A percentile compares a stretch with the other conserved stretches of the same genome.
These are phyloP conservation scores for Schizopora paradoxa DNA, from an alignment of 1,284 basidiomycete species.

Conservation along the genomic window DNA sequence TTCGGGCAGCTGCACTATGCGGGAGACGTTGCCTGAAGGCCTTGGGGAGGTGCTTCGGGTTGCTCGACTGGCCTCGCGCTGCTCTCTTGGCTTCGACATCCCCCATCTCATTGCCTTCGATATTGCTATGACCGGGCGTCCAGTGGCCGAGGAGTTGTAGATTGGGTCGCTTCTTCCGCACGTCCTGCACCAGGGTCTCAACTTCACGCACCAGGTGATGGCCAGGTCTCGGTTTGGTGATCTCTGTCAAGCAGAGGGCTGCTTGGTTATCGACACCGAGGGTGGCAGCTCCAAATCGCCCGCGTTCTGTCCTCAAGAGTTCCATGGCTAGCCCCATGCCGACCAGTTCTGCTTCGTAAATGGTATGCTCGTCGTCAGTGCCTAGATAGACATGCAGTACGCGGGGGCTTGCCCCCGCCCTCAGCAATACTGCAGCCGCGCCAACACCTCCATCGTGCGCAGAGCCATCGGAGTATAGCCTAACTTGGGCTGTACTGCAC, in stretches of 20 bases:
- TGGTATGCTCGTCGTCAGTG: constrained; percentile 14
- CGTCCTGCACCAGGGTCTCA: constrained; percentile 12
- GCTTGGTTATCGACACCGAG: constrained; percentile 24
- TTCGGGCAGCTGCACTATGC: neutral
- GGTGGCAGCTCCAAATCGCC: neutral
- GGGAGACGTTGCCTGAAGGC: neutral
- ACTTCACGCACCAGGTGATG: constrained; percentile 20
- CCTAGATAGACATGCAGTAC: constrained; percentile 13
- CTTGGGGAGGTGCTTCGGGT: neutral
- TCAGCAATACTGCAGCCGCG: constrained; percentile 12
- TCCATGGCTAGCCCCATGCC: constrained; percentile 16
- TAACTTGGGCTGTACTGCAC: neutral
- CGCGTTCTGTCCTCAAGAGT: neutral
- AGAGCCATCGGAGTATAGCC: constrained; percentile 21
- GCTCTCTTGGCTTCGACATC: constrained; percentile 20
- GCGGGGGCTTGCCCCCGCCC: neutral
- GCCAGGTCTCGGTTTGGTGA: constrained; percentile 11
- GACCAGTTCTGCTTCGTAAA: constrained; percentile 20
- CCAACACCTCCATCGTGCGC: constrained; percentile 17
- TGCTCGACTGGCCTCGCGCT: constrained; percentile 14
- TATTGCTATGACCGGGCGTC: constrained; percentile 19
- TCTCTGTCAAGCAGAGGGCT: constrained; percentile 13
- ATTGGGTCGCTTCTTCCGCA: neutral
- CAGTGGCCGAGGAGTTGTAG: constrained; percentile 11
- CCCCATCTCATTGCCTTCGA: constrained; percentile 18